phyloP scores from a whole-genome alignment of 2,329 filamentous ascomycete species.

The Alternaria metachromatica region DNA sequence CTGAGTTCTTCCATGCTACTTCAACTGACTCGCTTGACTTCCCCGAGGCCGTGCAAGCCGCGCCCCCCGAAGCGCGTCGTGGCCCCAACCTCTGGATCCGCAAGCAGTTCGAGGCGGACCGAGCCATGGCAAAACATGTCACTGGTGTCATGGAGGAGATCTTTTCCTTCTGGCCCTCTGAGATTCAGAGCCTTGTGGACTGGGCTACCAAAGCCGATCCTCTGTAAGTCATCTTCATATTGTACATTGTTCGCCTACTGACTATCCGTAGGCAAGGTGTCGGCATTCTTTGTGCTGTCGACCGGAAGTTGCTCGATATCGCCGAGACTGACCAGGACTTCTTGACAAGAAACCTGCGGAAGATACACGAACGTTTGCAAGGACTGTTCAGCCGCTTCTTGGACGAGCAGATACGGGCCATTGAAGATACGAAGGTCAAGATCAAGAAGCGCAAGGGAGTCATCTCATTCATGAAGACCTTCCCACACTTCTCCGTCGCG shows the following conservation, averaged over 20 bases:
- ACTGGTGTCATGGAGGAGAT: constrained; percentile 89
- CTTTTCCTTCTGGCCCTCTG: constrained; percentile 80
- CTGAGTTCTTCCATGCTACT: constrained; percentile 97
- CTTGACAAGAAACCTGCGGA: constrained; percentile 78
- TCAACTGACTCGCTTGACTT: constrained; percentile 84
- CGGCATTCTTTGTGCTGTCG: constrained; percentile 80
- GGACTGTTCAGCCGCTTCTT: constrained; percentile 85
- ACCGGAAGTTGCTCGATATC: constrained; percentile 78
- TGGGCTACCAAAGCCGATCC: constrained; percentile 84
- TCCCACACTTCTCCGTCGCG: constrained; percentile 82
- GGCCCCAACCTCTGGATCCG: constrained; percentile 76
- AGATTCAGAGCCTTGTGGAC: constrained; percentile 80
- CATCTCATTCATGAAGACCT: constrained; percentile 92
- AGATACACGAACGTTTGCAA: constrained; percentile 76
- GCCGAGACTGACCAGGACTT: constrained; percentile 94
- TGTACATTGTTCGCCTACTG: constrained; percentile 11
- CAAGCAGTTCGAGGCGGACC: constrained; percentile 86
- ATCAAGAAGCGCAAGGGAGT: constrained; percentile 98
- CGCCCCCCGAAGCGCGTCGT: constrained; percentile 70
- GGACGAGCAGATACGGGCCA: constrained; percentile 92
- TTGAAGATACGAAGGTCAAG: constrained; percentile 98
- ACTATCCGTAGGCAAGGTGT: constrained; percentile 75
- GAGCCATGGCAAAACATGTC: constrained; percentile 82
- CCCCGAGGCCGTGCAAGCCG: constrained; percentile 74
- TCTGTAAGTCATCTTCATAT: constrained; percentile 64